A percentile compares a stretch with the other conserved stretches of the same genome.
Conservation (phyloP, 306 rosid species). For the Rosa lucieae region DNA sequence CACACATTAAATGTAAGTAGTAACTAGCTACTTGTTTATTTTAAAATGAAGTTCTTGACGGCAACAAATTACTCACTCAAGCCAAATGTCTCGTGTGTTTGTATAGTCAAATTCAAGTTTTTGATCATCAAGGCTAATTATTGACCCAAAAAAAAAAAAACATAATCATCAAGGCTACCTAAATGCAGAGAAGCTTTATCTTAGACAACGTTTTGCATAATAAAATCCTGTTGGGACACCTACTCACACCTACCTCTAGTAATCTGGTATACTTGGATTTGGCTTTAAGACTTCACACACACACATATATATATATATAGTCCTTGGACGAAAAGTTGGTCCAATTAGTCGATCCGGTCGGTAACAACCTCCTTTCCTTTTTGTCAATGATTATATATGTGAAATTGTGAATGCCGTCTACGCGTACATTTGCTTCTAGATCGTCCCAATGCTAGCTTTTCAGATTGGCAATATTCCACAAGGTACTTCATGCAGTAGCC, state of each 20-base stretch:
- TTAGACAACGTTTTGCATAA: background rate
- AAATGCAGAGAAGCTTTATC: background rate
- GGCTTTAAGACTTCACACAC: background rate
- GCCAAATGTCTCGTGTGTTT: too few relatives aligned
- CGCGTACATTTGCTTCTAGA: background rate
- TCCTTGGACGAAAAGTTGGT: background rate
- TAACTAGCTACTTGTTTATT: too few relatives aligned
- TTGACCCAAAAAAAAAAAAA: too few relatives aligned
- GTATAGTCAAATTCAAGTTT: too few relatives aligned
- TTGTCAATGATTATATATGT: background rate
- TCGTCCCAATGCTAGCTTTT: background rate
- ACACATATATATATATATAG: too few relatives aligned
- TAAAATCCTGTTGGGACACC: background rate
- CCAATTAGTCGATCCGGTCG: background rate
- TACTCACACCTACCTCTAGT: background rate
- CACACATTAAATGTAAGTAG: too few relatives aligned
- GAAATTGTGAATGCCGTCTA: background rate
- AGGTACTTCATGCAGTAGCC: background rate
- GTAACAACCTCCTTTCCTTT: background rate
- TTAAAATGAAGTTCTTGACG: too few relatives aligned
- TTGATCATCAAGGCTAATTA: background rate
- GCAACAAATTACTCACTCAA: too few relatives aligned
- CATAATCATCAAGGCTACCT: background rate
- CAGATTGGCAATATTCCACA: background rate
- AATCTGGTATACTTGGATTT: background rate